Conservation (phyloP, 257 asterid genomes). For the Lavandula angustifolia region DNA sequence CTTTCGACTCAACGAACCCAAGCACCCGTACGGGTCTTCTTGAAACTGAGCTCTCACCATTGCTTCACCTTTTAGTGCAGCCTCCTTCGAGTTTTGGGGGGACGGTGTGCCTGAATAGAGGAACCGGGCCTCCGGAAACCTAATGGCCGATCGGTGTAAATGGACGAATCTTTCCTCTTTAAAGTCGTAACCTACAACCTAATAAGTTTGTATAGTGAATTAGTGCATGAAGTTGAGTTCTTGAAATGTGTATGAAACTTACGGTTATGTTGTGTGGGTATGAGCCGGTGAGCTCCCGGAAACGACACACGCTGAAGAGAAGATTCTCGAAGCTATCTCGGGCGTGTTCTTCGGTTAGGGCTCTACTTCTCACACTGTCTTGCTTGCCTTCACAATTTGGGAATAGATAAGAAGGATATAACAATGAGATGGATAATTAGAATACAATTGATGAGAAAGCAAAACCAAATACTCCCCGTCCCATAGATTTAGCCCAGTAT, state of each 20-base stretch:
- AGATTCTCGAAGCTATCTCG: constrained; percentile 92
- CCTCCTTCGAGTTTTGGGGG: constrained; percentile 66
- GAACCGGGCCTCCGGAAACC: constrained; percentile 71
- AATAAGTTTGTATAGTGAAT: no score
- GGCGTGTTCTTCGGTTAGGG: constrained; percentile 85
- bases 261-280: constrained; percentile 90
- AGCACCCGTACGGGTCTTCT: constrained; percentile 87
- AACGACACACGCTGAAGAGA: constrained; percentile 85
- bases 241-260: constrained; percentile 36
- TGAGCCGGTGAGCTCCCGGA: constrained; percentile 89
- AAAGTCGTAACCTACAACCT: constrained; percentile 91
- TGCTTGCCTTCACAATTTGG: constrained; percentile 52
- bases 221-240: constrained; percentile 19
- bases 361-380: constrained; percentile 66
- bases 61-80: constrained; percentile 89
- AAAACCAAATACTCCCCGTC: no score
- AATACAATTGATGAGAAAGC: neutral
- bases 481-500: no score
- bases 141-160: constrained; percentile 72
- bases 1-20: constrained; percentile 68
- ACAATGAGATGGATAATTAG: constrained; percentile 7
- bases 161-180: constrained; percentile 89
- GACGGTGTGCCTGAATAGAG: constrained; percentile 84
- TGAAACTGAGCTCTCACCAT: constrained; percentile 69
- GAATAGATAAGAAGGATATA: neutral